Evolutionary conservation across 441 rosid species (phyloP).

Genomic region (Macaranga tanarius): DNA sequence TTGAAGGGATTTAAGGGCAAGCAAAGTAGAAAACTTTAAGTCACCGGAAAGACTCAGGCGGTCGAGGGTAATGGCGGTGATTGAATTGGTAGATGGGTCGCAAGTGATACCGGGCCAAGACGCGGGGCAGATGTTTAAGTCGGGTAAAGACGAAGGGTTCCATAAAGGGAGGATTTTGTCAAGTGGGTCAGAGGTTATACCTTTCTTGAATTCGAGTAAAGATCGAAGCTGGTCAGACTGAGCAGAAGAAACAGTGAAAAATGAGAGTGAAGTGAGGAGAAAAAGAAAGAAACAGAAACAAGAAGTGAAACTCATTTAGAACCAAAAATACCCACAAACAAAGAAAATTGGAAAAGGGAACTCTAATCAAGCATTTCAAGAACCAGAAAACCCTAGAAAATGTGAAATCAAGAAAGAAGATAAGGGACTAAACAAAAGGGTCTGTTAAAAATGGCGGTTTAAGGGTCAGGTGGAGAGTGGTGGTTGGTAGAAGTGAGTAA

Average conservation of each 20-base stretch:
- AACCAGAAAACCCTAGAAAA: conserved; percentile 19
- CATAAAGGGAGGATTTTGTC: conserved; percentile 43
- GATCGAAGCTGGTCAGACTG: conserved; percentile 50
- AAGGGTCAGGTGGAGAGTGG: conserved; percentile 25
- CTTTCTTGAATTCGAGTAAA: conserved; percentile 82
- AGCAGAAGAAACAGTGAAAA: background rate
- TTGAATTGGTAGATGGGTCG: conserved; percentile 45
- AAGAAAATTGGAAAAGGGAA: background rate
- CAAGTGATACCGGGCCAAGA: conserved; percentile 71
- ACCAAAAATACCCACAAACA: background rate
- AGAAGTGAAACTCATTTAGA: conserved; percentile 47
- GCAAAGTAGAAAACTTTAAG: conserved; percentile 69
- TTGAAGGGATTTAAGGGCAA: conserved; percentile 51
- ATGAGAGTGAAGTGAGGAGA: conserved; percentile 13
- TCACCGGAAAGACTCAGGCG: conserved; percentile 64
- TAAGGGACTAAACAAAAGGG: conserved; percentile 1
- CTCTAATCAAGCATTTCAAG: conserved; percentile 26
- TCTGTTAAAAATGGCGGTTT: conserved; percentile 43
- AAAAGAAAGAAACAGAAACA: conserved; percentile 27
- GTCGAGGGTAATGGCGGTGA: conserved; percentile 58
- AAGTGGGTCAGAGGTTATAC: conserved; percentile 55
- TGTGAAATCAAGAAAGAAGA: conserved; percentile 4
- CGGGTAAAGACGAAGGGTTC: conserved; percentile 36
- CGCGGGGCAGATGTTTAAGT: conserved; percentile 46
- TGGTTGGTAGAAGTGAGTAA: conserved; percentile 36